phyloP scores from a whole-genome alignment of 371 early-diverging fungal genomes.

The Rhizopus arrhizus region DNA sequence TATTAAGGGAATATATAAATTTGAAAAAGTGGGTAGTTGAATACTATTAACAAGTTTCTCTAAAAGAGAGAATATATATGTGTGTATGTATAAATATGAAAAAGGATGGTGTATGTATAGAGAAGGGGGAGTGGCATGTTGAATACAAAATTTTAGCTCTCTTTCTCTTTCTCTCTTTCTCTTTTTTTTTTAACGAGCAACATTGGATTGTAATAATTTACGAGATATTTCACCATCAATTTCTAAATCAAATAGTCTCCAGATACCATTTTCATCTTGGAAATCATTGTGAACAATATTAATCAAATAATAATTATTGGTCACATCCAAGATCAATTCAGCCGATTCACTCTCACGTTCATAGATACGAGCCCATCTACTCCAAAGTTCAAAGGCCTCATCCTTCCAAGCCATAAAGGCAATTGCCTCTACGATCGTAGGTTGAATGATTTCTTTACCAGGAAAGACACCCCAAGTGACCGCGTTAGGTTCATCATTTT shows the following conservation, averaged over 20 bases:
- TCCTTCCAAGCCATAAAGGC: slow-evolving; percentile 97
- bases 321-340: slow-evolving; percentile 68
- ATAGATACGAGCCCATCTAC: slow-evolving; percentile 86
- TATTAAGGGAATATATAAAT: too few relatives aligned
- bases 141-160: slow-evolving; percentile 30
- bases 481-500: slow-evolving; percentile 87
- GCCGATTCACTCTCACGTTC: slow-evolving; percentile 57
- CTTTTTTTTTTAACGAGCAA: slow-evolving; percentile 68
- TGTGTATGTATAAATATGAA: not conserved
- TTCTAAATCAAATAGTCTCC: slow-evolving; percentile 67
- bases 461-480: slow-evolving; percentile 99
- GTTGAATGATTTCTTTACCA: slow-evolving; percentile 96
- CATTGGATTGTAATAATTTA: slow-evolving; percentile 31
- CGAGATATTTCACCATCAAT: slow-evolving; percentile 41
- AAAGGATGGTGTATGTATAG: slow-evolving; percentile 6
- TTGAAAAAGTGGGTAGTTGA: not conserved
- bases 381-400: slow-evolving; percentile 96
- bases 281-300: slow-evolving; percentile 97
- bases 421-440: slow-evolving; percentile 93
- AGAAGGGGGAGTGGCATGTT: slow-evolving; percentile 13
- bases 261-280: slow-evolving; percentile 72
- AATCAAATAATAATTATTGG: slow-evolving; percentile 85
- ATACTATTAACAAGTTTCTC: not conserved
- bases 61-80: too few relatives aligned
- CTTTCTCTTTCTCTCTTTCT: slow-evolving; percentile 72